Conservation (phyloP, 345 rosid species). For the Noccaea bulbosa region DNA sequence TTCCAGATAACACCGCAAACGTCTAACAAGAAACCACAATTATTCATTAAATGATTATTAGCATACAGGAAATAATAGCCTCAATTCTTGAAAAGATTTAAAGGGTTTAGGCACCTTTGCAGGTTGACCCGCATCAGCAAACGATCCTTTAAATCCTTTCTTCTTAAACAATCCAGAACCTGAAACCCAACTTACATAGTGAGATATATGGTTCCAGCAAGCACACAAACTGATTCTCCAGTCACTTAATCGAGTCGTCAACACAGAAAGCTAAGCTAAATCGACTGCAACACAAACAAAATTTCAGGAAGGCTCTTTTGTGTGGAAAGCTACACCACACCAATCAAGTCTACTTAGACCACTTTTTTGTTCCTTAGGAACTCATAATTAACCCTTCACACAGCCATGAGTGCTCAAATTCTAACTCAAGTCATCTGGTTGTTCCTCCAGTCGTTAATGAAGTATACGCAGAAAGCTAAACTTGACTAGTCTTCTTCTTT, state of each 20-base stretch:
- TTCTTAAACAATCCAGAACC: constrained; percentile 84
- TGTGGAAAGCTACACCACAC: constrained; percentile 26
- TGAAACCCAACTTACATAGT: constrained; percentile 42
- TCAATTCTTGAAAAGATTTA: neutral
- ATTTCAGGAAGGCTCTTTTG: neutral
- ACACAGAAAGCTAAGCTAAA: constrained; percentile 9
- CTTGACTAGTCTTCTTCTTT: neutral
- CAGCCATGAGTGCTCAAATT: no score
- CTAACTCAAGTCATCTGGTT: constrained; percentile 4
- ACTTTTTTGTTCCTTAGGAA: neutral
- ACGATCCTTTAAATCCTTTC: constrained; percentile 79
- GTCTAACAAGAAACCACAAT: constrained; percentile 25
- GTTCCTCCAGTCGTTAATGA: neutral
- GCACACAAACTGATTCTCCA: constrained; percentile 14
- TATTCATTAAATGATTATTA: neutral
- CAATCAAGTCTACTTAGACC: neutral
- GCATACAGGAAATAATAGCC: neutral
- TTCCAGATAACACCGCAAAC: constrained; percentile 45
- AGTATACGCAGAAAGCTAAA: neutral
- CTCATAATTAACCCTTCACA: no score
- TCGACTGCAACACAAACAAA: neutral
- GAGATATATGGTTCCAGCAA: neutral
- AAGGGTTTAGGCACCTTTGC: constrained; percentile 64
- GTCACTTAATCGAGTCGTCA: neutral
- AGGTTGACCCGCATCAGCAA: constrained; percentile 80